A percentile compares a stretch with the other conserved stretches of the same genome.
phyloP scores from a whole-genome alignment of 352 stramenopile species.

The Pythium insidiosum region DNA sequence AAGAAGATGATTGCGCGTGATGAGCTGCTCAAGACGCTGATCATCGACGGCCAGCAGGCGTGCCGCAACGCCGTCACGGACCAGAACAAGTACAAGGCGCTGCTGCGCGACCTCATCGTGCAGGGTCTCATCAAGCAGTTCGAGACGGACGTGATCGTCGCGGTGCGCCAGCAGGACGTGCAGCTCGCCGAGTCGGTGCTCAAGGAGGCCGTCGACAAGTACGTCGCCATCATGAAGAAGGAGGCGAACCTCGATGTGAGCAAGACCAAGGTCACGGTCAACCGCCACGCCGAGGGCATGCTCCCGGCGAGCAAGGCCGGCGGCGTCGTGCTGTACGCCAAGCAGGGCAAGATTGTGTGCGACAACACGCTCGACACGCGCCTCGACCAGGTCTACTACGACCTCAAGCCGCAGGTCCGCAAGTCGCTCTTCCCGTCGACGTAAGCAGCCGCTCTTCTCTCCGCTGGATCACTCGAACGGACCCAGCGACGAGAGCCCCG shows the following conservation, averaged over 20 bases:
- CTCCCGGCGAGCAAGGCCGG: slow-evolving; percentile 71
- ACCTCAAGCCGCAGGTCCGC: slow-evolving; percentile 69
- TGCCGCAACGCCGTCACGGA: slow-evolving; percentile 43
- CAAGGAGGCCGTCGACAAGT: slow-evolving; percentile 79
- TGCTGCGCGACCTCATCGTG: slow-evolving; percentile 96
- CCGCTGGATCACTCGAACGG: too few species aligned
- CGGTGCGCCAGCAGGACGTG: slow-evolving; percentile 90
- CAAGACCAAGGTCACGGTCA: slow-evolving; percentile 88
- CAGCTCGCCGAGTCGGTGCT: slow-evolving; percentile 81
- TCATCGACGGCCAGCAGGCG: slow-evolving; percentile 52
- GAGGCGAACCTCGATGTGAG: slow-evolving; percentile 89
- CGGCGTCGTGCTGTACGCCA: slow-evolving; percentile 81
- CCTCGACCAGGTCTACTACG: slow-evolving; percentile 77
- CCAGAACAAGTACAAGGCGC: slow-evolving; percentile 87
- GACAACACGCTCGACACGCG: slow-evolving; percentile 96
- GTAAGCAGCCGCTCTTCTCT: slow-evolving; percentile 17
- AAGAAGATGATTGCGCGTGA: slow-evolving; percentile 96
- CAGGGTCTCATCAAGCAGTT: slow-evolving; percentile 98
- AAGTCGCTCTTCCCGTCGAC: slow-evolving; percentile 69
- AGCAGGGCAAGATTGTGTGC: slow-evolving; percentile 95
- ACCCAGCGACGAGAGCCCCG: neutral
- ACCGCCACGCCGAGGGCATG: slow-evolving; percentile 80
- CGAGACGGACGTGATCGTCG: slow-evolving; percentile 91
- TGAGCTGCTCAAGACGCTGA: slow-evolving; percentile 82
- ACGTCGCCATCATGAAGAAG: slow-evolving; percentile 79